These are phyloP conservation scores for Myxozyma vanderwaltii DNA, from an alignment of 805 yeast genomes.

Conservation along the genomic window DNA sequence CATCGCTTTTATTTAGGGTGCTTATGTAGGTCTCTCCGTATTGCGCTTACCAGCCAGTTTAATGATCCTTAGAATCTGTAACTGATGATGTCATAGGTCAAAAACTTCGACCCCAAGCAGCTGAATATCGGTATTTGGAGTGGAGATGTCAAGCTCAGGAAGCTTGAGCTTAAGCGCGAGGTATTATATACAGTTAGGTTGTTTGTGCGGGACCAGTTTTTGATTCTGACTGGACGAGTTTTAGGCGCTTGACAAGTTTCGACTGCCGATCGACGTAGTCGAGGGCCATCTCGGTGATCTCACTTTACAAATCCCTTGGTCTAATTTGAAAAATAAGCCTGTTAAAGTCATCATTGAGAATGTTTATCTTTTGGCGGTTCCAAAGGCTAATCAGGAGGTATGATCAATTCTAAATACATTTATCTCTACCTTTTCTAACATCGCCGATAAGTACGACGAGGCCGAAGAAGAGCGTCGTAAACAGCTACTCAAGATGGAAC, in stretches of 20 bases:
- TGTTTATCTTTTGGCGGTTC: conserved; percentile 78
- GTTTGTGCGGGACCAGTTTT: background rate
- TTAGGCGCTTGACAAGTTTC: conserved; percentile 78
- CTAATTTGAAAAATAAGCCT: conserved; percentile 88
- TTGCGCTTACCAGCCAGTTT: background rate
- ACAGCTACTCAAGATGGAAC: conserved; percentile 65
- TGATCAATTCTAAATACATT: background rate
- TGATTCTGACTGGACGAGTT: background rate
- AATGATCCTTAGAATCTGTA: background rate
- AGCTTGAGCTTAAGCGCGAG: conserved; percentile 79
- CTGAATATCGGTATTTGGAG: conserved; percentile 95
- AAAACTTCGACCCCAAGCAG: conserved; percentile 94
- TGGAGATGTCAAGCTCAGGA: conserved; percentile 87
- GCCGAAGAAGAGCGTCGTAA: conserved; percentile 61
- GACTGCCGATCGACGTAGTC: conserved; percentile 81
- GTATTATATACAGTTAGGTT: conserved; percentile 35
- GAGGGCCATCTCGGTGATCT: conserved; percentile 90
- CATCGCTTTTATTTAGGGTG: conserved; percentile 37
- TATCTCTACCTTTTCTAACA: background rate
- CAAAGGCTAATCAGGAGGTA: conserved; percentile 56
- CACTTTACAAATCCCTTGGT: conserved; percentile 94
- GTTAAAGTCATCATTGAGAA: conserved; percentile 86
- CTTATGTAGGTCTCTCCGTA: conserved; percentile 39
- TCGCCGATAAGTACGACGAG: conserved; percentile 50
- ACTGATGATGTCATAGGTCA: conserved; percentile 58